Percentiles rank a stretch among this genome's conserved stretches.
Conservation (phyloP, 805 yeast species). For the Clavispora phyllophila region DNA sequence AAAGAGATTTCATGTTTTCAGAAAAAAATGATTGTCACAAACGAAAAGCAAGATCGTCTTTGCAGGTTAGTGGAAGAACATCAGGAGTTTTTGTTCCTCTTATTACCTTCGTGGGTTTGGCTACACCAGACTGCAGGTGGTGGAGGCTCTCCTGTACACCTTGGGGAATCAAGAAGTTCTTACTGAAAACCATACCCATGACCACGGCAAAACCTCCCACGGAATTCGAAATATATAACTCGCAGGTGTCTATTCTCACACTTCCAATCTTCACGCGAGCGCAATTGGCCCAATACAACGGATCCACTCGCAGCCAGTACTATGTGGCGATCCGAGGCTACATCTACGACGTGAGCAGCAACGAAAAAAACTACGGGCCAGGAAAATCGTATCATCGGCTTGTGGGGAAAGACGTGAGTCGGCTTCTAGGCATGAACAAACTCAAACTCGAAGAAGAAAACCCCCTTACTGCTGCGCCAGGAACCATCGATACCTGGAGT, state of each 20-base stretch:
- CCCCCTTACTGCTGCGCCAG: constrained; percentile 23
- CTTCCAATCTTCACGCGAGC: constrained; percentile 32
- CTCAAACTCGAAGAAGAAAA: constrained; percentile 18
- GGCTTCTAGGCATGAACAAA: constrained; percentile 67
- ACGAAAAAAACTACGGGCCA: constrained; percentile 66
- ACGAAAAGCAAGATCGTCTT: too few species aligned
- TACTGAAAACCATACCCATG: not conserved
- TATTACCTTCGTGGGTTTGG: too few species aligned
- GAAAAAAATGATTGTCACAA: too few species aligned
- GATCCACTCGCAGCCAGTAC: constrained; percentile 32
- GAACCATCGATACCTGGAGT: constrained; percentile 39
- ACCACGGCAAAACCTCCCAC: constrained; percentile 5
- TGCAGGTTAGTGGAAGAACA: too few species aligned
- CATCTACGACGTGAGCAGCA: constrained; percentile 72
- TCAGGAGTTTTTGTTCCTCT: too few species aligned
- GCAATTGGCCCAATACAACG: constrained; percentile 30
- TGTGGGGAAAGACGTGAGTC: constrained; percentile 72
- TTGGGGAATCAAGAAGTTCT: not conserved
- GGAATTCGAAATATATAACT: constrained; percentile 27
- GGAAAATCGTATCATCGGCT: constrained; percentile 68
- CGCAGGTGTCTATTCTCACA: constrained; percentile 22
- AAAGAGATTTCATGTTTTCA: too few species aligned
- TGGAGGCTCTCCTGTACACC: not conserved
- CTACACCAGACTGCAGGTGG: not conserved
- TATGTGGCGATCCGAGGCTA: constrained; percentile 74